Conservation (phyloP, 345 rosid genomes). For the Diplotaxis tenuifolia region DNA sequence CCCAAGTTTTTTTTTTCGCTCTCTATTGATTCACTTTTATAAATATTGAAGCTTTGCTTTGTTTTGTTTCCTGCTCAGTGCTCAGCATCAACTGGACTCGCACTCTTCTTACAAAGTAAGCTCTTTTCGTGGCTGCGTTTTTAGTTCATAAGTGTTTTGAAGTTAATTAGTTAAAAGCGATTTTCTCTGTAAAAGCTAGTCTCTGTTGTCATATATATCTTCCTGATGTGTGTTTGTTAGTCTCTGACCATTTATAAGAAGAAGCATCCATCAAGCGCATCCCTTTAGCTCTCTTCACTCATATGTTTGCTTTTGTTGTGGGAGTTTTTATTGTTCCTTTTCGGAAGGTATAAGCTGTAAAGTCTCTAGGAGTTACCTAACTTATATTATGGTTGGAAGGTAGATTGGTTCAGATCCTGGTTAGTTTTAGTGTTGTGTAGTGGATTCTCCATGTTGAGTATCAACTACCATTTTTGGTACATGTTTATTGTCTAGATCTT, state of each 20-base stretch:
- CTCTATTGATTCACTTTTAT: not conserved
- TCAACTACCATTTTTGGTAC: not conserved
- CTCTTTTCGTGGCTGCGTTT: not conserved
- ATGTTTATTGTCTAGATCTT: slow-evolving; percentile 15
- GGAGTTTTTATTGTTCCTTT: slow-evolving; percentile 12
- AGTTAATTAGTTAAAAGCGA: not conserved
- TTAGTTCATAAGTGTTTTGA: not conserved
- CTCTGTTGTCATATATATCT: not conserved
- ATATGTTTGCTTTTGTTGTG: not conserved
- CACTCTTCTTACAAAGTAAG: not conserved
- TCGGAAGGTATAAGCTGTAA: not conserved
- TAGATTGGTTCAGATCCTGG: slow-evolving; percentile 21
- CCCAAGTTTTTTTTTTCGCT: slow-evolving; percentile 9
- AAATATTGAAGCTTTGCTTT: slow-evolving; percentile 8
- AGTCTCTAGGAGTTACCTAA: not conserved
- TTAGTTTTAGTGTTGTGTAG: not conserved
- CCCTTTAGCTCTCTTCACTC: not conserved
- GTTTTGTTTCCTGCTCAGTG: not conserved
- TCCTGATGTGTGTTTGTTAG: slow-evolving; percentile 22
- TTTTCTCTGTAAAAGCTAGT: no score
- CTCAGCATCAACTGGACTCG: not conserved
- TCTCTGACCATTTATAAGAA: slow-evolving; percentile 8
- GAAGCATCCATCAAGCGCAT: slow-evolving; percentile 4
- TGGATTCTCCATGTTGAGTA: not conserved
- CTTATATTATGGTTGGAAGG: slow-evolving; percentile 7